Conservation (phyloP, 2,329 filamentous ascomycete genomes). For the Elsinoe fawcettii region DNA sequence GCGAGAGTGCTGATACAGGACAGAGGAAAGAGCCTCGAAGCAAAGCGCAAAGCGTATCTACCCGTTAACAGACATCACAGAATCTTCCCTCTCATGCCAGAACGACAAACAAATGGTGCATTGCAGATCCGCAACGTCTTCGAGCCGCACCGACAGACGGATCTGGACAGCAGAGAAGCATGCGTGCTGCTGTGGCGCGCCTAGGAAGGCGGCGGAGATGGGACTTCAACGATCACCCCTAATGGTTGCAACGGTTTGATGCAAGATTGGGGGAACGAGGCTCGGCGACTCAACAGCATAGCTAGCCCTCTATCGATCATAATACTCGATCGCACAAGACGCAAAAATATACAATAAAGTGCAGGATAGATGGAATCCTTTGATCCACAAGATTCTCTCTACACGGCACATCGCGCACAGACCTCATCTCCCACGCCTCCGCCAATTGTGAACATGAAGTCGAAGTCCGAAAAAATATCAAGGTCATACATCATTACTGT, state of each 20-base stretch:
- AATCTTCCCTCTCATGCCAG: background rate
- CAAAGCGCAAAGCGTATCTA: background rate
- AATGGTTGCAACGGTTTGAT: constrained; percentile 3
- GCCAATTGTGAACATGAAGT: no score
- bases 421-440: no score
- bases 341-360: no score
- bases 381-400: no score
- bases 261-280: background rate
- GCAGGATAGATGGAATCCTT: no score
- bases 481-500: background rate
- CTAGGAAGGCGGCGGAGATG: background rate
- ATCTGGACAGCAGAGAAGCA: background rate
- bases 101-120: background rate
- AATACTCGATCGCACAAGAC: no score
- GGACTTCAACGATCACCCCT: background rate
- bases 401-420: no score
- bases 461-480: no score
- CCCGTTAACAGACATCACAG: background rate
- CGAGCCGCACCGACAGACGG: background rate
- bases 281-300: background rate
- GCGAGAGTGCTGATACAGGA: background rate
- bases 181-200: background rate
- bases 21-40: background rate
- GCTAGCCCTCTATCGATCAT: no score
- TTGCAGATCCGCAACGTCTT: background rate